Conservation (phyloP, 2,329 filamentous ascomycete species). For the Stemphylium vesicarium region DNA sequence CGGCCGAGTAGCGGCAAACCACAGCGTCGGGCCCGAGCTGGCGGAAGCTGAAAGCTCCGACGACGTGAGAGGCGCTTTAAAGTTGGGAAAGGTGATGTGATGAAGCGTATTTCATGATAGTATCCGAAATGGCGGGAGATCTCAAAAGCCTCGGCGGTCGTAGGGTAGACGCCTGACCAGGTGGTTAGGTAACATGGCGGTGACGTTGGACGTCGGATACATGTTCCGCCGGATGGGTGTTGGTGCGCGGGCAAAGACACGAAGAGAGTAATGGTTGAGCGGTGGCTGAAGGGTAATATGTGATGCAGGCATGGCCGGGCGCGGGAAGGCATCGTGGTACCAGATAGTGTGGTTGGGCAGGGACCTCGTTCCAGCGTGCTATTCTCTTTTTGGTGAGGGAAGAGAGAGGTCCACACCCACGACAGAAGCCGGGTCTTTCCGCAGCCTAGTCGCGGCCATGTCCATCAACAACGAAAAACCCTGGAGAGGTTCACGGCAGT, state of each 20-base stretch:
- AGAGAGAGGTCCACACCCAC: no score
- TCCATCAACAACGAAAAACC: slow-evolving; percentile 1
- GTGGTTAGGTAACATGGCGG: no score
- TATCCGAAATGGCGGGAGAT: not conserved
- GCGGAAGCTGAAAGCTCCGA: slow-evolving; percentile 55
- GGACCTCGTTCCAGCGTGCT: not conserved
- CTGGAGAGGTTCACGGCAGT: slow-evolving; percentile 3
- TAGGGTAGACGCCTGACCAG: not conserved
- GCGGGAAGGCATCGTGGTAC: slow-evolving; percentile 24
- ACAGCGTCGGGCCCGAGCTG: slow-evolving; percentile 56
- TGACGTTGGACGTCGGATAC: no score
- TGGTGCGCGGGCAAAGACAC: not conserved
- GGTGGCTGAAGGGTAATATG: slow-evolving; percentile 16
- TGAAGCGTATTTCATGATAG: not conserved
- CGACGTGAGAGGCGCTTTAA: slow-evolving; percentile 39
- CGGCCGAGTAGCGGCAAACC: slow-evolving; percentile 30
- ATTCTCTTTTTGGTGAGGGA: not conserved
- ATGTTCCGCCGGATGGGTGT: not conserved
- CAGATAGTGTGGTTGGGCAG: not conserved
- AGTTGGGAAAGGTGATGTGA: not conserved
- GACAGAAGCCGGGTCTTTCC: not conserved
- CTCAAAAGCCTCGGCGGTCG: not conserved
- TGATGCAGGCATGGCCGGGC: slow-evolving; percentile 23
- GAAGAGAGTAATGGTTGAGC: not conserved
- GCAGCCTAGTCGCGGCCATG: not conserved